Evolutionary conservation across 1,139 yeast species (phyloP), one percentile per base, ranked within the genome.

Genomic region (Groenewaldozyma sp.): DNA sequence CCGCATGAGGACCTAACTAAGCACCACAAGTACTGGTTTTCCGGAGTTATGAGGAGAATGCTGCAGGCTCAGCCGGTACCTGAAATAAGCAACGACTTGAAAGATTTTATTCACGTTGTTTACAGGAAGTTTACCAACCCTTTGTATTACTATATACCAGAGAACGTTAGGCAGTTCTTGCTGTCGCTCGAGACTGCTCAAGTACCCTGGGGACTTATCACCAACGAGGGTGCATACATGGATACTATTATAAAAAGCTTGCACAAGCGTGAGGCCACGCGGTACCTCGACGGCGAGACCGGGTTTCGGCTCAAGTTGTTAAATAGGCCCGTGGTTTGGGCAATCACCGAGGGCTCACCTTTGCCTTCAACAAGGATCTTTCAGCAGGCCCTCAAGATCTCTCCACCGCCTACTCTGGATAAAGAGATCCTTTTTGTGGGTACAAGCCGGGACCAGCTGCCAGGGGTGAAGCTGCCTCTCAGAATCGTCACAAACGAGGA

Each of bases 181-280:
- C 39, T 39, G 4, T 28, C 28, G 9, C 46, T 56, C 11, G 42
- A 46, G 3, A 34, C 40, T 2, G 26, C 37, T 4, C 36, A 36
- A 0, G 46, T 57, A 4, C 48, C 42, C 7, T 55, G 59, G 55
- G 63, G 63, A 1, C 45, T 59, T n/a, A 43, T 59, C 5, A 52
- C 62, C 9, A 57, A 59, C 42, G 45, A 46, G 14, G 55, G 56
- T 5, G 57, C 54, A 3, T 37, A 39, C 31, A 43, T 51, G 22
- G 24, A 35, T 1, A 33, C 36, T 9, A 39, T 48, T 9, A 17
- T 51, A 10, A 32, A 37, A 16, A 29, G 33, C n/a, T 7, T 29
- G 22, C 20, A 18, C 22, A 29, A 29, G 18, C 5, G 33, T 4
- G 33, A 29, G 13, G 22, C 18, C 9, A 21, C 13, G n/a, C 20